phyloP scores from a whole-genome alignment of 768 basidiomycete genomes.

The Boletus reticuloceps region DNA sequence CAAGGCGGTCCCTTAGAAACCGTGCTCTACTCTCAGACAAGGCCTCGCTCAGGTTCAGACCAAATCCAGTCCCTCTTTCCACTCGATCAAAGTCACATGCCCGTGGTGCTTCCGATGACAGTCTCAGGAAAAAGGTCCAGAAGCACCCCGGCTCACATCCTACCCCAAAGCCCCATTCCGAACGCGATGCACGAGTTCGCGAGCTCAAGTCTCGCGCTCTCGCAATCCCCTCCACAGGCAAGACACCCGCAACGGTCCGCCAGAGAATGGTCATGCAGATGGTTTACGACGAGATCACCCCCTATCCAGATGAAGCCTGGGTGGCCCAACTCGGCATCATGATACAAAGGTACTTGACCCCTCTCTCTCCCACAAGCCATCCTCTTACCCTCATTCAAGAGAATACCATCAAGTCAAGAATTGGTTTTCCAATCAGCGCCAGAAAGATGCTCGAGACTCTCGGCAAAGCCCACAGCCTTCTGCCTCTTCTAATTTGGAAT shows the following conservation, averaged over 20 bases:
- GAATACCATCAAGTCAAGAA: constrained; percentile 62
- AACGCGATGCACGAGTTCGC: constrained; percentile 31
- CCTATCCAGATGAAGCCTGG: constrained; percentile 64
- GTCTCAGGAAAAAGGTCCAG: constrained; percentile 25
- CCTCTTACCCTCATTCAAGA: constrained; percentile 29
- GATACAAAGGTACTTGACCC: constrained; percentile 45
- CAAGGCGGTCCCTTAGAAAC: constrained; percentile 29
- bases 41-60: constrained; percentile 25
- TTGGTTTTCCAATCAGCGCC: constrained; percentile 68
- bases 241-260: constrained; percentile 51
- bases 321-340: constrained; percentile 55
- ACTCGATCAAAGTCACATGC: constrained; percentile 25
- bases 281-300: constrained; percentile 64
- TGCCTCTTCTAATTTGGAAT: constrained; percentile 33
- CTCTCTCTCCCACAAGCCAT: background rate
- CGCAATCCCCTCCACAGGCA: constrained; percentile 33
- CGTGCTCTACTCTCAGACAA: constrained; percentile 22
- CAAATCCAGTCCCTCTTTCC: constrained; percentile 19
- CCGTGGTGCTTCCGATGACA: constrained; percentile 27
- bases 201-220: constrained; percentile 31
- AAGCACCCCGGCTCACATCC: constrained; percentile 21
- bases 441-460: constrained; percentile 40
- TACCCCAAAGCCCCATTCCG: constrained; percentile 22
- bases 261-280: constrained; percentile 59
- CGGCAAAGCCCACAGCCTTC: constrained; percentile 35